phyloP scores from a whole-genome alignment of 257 asterid species.

The Solanum piurae region DNA sequence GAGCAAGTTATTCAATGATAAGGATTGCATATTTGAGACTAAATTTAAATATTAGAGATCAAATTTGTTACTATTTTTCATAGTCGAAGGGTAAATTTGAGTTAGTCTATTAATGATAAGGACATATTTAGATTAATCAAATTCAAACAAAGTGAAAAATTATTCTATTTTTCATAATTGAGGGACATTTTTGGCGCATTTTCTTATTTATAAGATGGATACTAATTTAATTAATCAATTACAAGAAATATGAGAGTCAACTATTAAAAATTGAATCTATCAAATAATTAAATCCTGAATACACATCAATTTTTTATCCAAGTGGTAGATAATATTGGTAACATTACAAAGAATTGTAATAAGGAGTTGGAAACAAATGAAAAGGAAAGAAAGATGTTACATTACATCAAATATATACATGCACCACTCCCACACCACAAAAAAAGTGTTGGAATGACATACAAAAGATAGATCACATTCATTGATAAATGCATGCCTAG shows the following conservation, averaged over 20 bases:
- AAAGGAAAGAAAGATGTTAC: neutral
- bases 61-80: neutral
- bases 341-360: neutral
- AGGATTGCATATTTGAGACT: neutral
- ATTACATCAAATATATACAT: neutral
- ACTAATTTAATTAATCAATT: neutral
- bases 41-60: neutral
- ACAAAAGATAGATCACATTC: neutral
- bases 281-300: neutral
- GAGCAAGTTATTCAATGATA: neutral
- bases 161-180: neutral
- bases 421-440: neutral
- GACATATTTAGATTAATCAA: neutral
- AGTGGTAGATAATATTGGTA: neutral
- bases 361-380: neutral
- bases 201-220: neutral
- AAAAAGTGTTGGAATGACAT: neutral
- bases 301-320: fast-evolving
- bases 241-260: neutral
- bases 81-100: neutral
- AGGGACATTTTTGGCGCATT: neutral
- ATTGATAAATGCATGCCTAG: neutral
- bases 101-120: neutral
- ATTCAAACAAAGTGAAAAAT: neutral
- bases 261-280: neutral